Conservation (phyloP, 2,329 filamentous ascomycete genomes). For the Cladophialophora yegresii region DNA sequence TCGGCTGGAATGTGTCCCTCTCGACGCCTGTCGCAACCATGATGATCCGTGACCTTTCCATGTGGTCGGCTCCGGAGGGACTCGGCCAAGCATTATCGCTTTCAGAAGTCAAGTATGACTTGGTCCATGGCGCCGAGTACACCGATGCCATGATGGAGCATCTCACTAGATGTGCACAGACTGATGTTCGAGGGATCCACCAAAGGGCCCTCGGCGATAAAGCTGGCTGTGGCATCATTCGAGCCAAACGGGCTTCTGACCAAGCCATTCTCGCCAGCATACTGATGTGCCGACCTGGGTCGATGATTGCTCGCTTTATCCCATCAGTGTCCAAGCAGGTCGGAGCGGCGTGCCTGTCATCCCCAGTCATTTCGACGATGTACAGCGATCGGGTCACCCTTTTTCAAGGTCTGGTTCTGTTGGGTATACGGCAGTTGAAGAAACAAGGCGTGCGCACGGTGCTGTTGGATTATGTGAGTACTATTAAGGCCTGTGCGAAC, state of each 20-base stretch:
- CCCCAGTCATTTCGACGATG: conserved; percentile 71
- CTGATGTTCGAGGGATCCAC: conserved; percentile 79
- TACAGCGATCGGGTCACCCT: conserved; percentile 69
- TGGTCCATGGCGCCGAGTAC: conserved; percentile 78
- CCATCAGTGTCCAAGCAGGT: conserved; percentile 63
- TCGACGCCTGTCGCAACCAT: conserved; percentile 69
- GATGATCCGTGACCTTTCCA: conserved; percentile 69
- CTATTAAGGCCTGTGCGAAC: conserved; percentile 6
- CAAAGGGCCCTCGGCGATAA: conserved; percentile 70
- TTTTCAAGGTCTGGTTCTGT: conserved; percentile 75
- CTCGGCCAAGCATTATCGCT: conserved; percentile 72
- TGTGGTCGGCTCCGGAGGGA: conserved; percentile 75
- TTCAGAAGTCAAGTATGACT: conserved; percentile 75
- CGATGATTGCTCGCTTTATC: conserved; percentile 67
- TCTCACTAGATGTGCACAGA: conserved; percentile 71
- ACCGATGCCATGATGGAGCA: conserved; percentile 72
- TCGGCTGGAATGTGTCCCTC: conserved; percentile 78
- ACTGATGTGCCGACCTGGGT: conserved; percentile 73
- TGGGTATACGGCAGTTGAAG: conserved; percentile 82
- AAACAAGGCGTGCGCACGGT: conserved; percentile 71
- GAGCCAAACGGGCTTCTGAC: conserved; percentile 71
- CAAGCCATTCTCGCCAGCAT: conserved; percentile 74
- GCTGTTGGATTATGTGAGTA: conserved; percentile 76
- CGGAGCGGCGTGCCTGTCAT: conserved; percentile 73
- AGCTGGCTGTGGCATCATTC: conserved; percentile 75